Evolutionary conservation across 2,329 filamentous ascomycete species (phyloP), one percentile per base, ranked within the genome.

Genomic region (Clonostachys sp.): DNA sequence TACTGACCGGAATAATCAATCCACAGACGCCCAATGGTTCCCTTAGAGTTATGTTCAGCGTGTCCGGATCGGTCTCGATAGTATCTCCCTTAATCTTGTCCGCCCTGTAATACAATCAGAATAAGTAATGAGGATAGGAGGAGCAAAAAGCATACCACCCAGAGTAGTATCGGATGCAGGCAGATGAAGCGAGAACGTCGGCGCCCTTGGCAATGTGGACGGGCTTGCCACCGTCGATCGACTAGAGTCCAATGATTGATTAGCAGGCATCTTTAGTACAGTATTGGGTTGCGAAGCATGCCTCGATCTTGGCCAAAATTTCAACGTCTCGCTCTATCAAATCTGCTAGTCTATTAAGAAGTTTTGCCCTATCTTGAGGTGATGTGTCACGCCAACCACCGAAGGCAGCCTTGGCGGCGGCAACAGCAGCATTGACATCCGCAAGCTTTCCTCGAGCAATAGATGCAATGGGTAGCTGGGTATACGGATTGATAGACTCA

Each of bases 11-110:
- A 50, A 86, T 87, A 50, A 95, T 89, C 44, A 94, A 71, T 3
- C 86, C 89, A 58, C 86, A 89, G 12, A 95, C 89, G 45, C 89
- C 90, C 13, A 95, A 81, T 1, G 90, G 89, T 66, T 95, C 87
- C 68, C 89, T 91, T 61, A 89, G 70, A 0, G 88, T 94, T 55
- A 85, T 79, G 16, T 94, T 81, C 46, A 89, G 77, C 65, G 91
- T 91, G 5, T 83, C 84, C 0, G 86, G 71, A 1, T 73, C 75
- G 12, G 46, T 48, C 35, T 46, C 44, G 14, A 48, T 33, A 2
- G 46, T 36, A 4, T 48, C 20, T 12, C 46, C 46, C 14, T 30
- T 40, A 16, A 48, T 10, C 30, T 48, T 48, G 35, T 45, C 46
- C 4, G 83, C 81, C 65, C 77, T 45, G 6, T 5, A 12, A 45